These are phyloP conservation scores for Sugiyamaella smithiae DNA, from an alignment of 805 yeast species.

Conservation along the genomic window DNA sequence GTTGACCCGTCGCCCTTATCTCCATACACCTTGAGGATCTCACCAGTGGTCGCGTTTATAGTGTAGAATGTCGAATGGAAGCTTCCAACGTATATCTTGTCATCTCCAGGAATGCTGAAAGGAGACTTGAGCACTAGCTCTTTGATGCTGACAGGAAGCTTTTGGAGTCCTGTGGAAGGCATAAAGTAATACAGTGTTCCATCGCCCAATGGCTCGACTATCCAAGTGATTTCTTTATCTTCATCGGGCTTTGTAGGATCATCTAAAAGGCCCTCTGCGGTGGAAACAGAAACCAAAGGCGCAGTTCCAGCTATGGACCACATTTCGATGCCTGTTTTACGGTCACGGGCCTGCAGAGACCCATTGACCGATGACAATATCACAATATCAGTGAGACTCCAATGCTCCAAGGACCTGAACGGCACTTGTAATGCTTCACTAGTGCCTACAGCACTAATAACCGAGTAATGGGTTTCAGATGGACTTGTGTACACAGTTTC, in stretches of 20 bases:
- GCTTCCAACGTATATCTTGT: conserved; percentile 84
- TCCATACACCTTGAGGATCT: conserved; percentile 68
- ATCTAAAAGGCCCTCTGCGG: conserved; percentile 11
- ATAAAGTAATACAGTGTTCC: conserved; percentile 83
- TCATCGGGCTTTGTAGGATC: conserved; percentile 15
- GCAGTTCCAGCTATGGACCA: conserved; percentile 74
- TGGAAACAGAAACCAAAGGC: conserved; percentile 51
- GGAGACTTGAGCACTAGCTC: conserved; percentile 82
- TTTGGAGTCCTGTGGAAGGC: conserved; percentile 69
- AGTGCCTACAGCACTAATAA: background rate
- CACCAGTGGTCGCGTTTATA: conserved; percentile 71
- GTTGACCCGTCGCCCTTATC: conserved; percentile 16
- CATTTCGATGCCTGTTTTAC: conserved; percentile 67
- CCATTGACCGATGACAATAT: conserved; percentile 85
- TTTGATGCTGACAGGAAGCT: conserved; percentile 74
- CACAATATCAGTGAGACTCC: conserved; percentile 54
- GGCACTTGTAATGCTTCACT: conserved; percentile 4
- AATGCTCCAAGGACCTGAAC: conserved; percentile 40
- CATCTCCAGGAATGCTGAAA: conserved; percentile 70
- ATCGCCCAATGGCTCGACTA: conserved; percentile 85
- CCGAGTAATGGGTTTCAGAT: background rate
- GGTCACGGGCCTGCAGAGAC: conserved; percentile 71
- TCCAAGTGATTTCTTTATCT: conserved; percentile 57
- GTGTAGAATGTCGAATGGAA: conserved; percentile 72
- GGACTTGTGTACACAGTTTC: background rate